Conservation (phyloP, 176 grass and related monocot species). For the Phragmites australis region DNA sequence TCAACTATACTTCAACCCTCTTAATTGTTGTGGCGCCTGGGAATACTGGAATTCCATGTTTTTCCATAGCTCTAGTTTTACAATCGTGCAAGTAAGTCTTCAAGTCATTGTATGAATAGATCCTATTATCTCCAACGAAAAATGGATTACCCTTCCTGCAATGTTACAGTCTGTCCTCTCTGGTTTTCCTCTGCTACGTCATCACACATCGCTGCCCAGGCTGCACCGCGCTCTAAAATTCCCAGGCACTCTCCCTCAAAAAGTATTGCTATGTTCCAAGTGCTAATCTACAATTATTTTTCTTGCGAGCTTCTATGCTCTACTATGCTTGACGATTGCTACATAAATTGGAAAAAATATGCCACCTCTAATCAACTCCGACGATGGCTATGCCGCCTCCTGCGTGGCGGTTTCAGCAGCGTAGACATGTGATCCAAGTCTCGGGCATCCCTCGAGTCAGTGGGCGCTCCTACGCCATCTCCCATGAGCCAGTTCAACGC, state of each 20-base stretch:
- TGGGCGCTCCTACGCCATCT: constrained; percentile 26
- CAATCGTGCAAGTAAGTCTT: no score
- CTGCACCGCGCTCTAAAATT: constrained; percentile 13
- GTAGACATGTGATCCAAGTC: constrained; percentile 58
- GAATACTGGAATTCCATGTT: not conserved
- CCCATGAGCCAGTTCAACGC: constrained; percentile 79
- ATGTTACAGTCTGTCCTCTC: not conserved
- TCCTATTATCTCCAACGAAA: not conserved
- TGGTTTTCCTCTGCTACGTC: not conserved
- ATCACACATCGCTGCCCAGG: not conserved
- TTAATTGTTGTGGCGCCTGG: not conserved
- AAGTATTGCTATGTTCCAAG: constrained; percentile 24
- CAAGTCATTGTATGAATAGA: not conserved
- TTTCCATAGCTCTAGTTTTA: not conserved
- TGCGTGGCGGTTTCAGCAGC: constrained; percentile 60
- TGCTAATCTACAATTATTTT: constrained; percentile 23
- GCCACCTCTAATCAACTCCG: constrained; percentile 33
- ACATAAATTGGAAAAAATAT: not conserved
- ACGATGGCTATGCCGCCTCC: constrained; percentile 59
- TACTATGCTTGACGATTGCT: constrained; percentile 13
- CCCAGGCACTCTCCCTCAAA: not conserved
- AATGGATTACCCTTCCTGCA: not conserved
- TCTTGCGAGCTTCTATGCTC: not conserved
- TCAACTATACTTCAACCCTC: not conserved
- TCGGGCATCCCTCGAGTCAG: not conserved